phyloP scores from a whole-genome alignment of 2,329 filamentous ascomycete species.

The Scopulariopsis brevicaulis region DNA sequence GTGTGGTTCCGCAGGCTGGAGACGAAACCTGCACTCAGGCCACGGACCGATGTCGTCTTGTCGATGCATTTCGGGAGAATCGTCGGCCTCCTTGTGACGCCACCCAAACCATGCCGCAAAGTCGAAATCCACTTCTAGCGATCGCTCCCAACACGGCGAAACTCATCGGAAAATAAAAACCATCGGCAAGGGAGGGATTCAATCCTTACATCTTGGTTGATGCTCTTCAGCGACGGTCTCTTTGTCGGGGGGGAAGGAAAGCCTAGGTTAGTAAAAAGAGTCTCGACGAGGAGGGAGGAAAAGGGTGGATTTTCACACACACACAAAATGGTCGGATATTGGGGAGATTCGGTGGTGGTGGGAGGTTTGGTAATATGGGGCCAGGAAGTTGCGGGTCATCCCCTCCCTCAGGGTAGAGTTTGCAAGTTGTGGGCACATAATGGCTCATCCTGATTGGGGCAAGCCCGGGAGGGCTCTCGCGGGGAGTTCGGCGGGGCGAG shows the following conservation, averaged over 20 bases:
- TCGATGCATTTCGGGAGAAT: not conserved
- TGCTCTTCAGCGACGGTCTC: slow-evolving; percentile 3
- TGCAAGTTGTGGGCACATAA: slow-evolving; percentile 4
- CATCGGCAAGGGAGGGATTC: not conserved
- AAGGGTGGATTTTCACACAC: not conserved
- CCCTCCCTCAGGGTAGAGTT: slow-evolving; percentile 4
- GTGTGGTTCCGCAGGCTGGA: not conserved
- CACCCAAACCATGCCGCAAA: not conserved
- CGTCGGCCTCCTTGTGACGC: not conserved
- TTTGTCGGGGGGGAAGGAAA: not conserved
- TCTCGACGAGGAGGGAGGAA: not conserved
- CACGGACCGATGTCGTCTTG: not conserved
- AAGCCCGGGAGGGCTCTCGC: slow-evolving; percentile 3
- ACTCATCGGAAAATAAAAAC: not conserved
- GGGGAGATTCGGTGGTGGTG: not conserved
- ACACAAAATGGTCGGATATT: not conserved
- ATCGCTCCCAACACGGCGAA: not conserved
- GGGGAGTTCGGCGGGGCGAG: not conserved
- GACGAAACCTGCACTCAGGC: not conserved
- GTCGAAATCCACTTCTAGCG: not conserved
- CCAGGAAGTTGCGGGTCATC: not conserved
- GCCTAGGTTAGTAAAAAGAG: not conserved
- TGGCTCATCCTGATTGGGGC: slow-evolving; percentile 5
- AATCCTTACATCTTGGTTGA: slow-evolving; percentile 3
- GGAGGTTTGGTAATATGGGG: not conserved